phyloP scores from a whole-genome alignment of 148 eudicot species.

The Linanthus parryae region DNA sequence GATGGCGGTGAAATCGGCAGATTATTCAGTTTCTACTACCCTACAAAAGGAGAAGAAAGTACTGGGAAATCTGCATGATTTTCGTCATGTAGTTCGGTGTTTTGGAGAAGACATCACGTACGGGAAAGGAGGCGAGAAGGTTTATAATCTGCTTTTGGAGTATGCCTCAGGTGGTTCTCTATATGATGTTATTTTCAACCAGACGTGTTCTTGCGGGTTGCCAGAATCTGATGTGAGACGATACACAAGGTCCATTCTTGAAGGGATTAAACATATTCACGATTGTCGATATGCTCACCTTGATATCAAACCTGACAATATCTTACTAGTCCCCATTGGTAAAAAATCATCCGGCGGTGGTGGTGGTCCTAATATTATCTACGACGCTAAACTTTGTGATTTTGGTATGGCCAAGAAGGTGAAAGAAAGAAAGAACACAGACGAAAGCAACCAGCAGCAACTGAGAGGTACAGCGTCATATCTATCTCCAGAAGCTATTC shows the following conservation, averaged over 20 bases:
- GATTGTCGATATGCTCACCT: constrained; percentile 26
- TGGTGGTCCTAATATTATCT: constrained; percentile 7
- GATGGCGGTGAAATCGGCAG: constrained; percentile 37
- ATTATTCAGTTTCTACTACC: constrained; percentile 26
- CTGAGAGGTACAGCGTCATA: constrained; percentile 33
- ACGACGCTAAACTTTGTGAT: constrained; percentile 31
- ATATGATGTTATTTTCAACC: constrained; percentile 22
- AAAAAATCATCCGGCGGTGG: no score
- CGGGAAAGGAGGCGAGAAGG: constrained; percentile 14
- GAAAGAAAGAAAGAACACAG: constrained; percentile 10
- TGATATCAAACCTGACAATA: constrained; percentile 38
- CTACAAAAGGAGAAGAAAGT: constrained; percentile 34
- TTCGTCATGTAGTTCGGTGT: constrained; percentile 19
- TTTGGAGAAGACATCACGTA: constrained; percentile 30
- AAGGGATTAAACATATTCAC: constrained; percentile 28
- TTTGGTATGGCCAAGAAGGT: constrained; percentile 34
- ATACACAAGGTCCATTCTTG: constrained; percentile 24
- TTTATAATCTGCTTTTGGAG: constrained; percentile 24
- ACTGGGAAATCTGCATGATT: constrained; percentile 11
- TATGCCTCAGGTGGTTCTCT: constrained; percentile 34
- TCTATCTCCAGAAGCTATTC: constrained; percentile 34
- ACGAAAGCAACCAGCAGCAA: constrained; percentile 19
- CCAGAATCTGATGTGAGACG: constrained; percentile 18
- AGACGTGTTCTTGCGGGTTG: constrained; percentile 17
- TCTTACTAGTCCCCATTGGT: constrained; percentile 22